Evolutionary conservation across 805 yeast species (phyloP).

Genomic region (Millerozyma miso): DNA sequence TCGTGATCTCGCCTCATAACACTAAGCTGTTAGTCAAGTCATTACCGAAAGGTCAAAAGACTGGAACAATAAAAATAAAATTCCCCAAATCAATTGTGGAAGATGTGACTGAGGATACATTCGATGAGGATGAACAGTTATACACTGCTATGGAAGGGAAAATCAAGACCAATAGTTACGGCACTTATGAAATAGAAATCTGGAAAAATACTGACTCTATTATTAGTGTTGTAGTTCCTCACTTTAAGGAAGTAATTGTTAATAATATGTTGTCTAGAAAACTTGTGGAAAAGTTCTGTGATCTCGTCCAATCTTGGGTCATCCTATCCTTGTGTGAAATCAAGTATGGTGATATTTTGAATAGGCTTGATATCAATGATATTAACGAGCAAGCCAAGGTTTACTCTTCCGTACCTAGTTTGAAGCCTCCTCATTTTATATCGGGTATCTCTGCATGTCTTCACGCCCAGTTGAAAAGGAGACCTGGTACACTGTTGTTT

Average conservation of each 20-base stretch:
- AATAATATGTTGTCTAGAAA: slow-evolving; percentile 24
- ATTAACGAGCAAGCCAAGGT: background rate
- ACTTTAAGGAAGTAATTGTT: slow-evolving; percentile 32
- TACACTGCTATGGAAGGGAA: slow-evolving; percentile 31
- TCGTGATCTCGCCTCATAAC: slow-evolving; percentile 27
- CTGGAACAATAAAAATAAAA: slow-evolving; percentile 8
- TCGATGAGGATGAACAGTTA: slow-evolving; percentile 49
- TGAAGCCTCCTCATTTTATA: slow-evolving; percentile 59
- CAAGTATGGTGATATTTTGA: slow-evolving; percentile 25
- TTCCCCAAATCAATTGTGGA: slow-evolving; percentile 10
- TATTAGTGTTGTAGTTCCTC: slow-evolving; percentile 27
- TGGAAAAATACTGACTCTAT: slow-evolving; percentile 5
- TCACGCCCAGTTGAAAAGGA: slow-evolving; percentile 19
- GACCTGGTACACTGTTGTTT: slow-evolving; percentile 5
- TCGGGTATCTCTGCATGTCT: slow-evolving; percentile 55
- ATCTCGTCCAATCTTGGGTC: slow-evolving; percentile 20
- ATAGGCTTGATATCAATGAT: slow-evolving; percentile 16
- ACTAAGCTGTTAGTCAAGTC: slow-evolving; percentile 17
- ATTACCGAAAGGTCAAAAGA: slow-evolving; percentile 7
- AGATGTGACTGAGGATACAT: slow-evolving; percentile 27
- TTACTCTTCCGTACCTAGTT: slow-evolving; percentile 16
- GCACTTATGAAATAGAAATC: slow-evolving; percentile 20
- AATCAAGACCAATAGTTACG: slow-evolving; percentile 18
- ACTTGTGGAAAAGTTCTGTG: slow-evolving; percentile 13
- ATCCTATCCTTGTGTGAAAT: slow-evolving; percentile 34